Evolutionary conservation across 2,329 filamentous ascomycete species (phyloP), one percentile per base, ranked within the genome.

Genomic region (Aplosporella prunicola): DNA sequence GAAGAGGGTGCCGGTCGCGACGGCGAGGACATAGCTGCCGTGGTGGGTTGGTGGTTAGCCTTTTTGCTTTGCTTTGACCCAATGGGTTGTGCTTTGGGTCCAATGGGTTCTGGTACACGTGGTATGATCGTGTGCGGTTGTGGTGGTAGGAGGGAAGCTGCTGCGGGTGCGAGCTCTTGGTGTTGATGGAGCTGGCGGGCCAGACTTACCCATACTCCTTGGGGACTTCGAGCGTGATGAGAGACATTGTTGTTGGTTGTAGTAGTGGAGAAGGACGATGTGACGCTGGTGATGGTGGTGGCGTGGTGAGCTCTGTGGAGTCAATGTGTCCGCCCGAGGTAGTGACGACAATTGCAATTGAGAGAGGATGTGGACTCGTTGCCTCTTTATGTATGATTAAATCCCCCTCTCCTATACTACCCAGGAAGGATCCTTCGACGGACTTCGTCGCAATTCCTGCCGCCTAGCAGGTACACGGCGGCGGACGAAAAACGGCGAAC

Each of bases 1-100:
- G 50, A 76, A 49, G 52, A 75, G 72, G 43, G 66, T 70, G 40
- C 67, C 66, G 43, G 73, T 63, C 23, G 69, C 66, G 45, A 73
- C 59, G 48, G 64, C 60, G 50, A 76, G 60, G 55, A 74, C 71
- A 52, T 69, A 69, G 56, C 76, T 78, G 44, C 17, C 9, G 32
- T 7, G 17, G 20, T 5, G 20, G 20, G 40, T 40, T 37, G 42
- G 23, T 39, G 10, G 18, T 32, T 13, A n/a, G 11, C 13, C 5
- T 11, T 25, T 24, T 33, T 22, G 29, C n/a, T n/a, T n/a, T n/a
- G n/a, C n/a, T n/a, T n/a, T n/a, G n/a, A n/a, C n/a, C 25, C 9
- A 23, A 10, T 17, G 35, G 35, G 29, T 24, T 24, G 15, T 18
- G 37, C 13, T 16, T 32, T 2, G 28, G 16, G 9, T 20, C 4